Evolutionary conservation across 2,329 filamentous ascomycete genomes (phyloP).

Genomic region (Diaporthe citrichinensis): DNA sequence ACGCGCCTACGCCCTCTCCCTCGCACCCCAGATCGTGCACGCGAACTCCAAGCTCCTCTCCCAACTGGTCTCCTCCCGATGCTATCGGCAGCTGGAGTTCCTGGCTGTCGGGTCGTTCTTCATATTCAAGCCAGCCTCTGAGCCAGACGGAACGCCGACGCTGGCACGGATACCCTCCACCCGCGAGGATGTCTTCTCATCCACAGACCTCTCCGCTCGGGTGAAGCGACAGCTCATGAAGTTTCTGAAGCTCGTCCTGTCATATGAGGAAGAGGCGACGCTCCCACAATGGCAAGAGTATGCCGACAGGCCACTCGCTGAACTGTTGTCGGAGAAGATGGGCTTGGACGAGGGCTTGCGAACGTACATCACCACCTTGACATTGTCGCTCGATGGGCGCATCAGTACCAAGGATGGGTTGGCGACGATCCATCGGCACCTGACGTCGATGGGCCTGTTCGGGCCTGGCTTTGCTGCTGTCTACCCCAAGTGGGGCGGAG

Average conservation of each 20-base stretch:
- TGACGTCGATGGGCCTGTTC: slow-evolving; percentile 89
- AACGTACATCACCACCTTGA: slow-evolving; percentile 75
- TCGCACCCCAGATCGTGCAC: slow-evolving; percentile 91
- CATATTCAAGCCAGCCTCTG: slow-evolving; percentile 69
- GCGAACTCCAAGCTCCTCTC: slow-evolving; percentile 83
- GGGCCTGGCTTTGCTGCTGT: slow-evolving; percentile 91
- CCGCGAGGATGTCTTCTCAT: slow-evolving; percentile 91
- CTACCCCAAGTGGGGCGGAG: slow-evolving; percentile 92
- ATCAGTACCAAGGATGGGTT: slow-evolving; percentile 77
- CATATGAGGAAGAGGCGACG: slow-evolving; percentile 70
- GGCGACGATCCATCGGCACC: slow-evolving; percentile 80
- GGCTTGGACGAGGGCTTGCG: slow-evolving; percentile 78
- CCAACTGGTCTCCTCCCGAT: slow-evolving; percentile 88
- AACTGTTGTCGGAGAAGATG: slow-evolving; percentile 74
- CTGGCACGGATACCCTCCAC: slow-evolving; percentile 86
- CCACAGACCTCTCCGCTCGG: slow-evolving; percentile 80
- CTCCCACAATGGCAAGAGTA: slow-evolving; percentile 71
- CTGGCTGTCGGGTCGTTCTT: slow-evolving; percentile 94
- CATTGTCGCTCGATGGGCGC: slow-evolving; percentile 77
- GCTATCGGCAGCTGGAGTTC: slow-evolving; percentile 92
- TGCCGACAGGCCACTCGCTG: slow-evolving; percentile 67
- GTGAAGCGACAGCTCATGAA: slow-evolving; percentile 93
- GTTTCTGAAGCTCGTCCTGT: slow-evolving; percentile 88
- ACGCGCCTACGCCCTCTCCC: slow-evolving; percentile 84
- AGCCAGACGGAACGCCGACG: slow-evolving; percentile 48